A percentile compares a stretch with the other conserved stretches of the same genome.
Conservation (phyloP, 257 asterid species). For the Scutellaria minor region DNA sequence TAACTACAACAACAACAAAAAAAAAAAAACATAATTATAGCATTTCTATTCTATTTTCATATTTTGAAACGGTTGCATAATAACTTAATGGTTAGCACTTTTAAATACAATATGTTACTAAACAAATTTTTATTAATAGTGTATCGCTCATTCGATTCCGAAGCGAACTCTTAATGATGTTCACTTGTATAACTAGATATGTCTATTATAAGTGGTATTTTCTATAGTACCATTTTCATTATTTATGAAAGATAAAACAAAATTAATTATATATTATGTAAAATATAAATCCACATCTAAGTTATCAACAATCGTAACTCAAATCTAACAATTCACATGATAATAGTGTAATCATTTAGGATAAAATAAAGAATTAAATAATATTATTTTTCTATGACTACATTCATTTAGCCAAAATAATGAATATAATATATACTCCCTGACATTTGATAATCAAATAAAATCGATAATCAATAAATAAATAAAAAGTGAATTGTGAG, state of each 20-base stretch:
- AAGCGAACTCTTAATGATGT: too few species aligned
- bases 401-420: background rate
- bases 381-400: background rate
- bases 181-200: too few species aligned
- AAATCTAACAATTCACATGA: background rate
- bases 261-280: background rate
- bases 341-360: background rate
- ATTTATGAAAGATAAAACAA: background rate
- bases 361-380: background rate
- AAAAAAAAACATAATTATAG: background rate
- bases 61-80: background rate
- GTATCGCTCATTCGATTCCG: too few species aligned
- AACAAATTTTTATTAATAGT: too few species aligned
- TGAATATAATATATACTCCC: background rate
- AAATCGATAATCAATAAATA: too few species aligned
- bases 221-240: too few species aligned
- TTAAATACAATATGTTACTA: too few species aligned
- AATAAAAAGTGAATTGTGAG: too few species aligned
- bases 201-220: too few species aligned
- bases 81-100: too few species aligned
- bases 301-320: background rate
- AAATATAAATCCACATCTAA: background rate
- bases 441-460: too few species aligned
- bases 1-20: background rate
- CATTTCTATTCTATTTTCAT: background rate